Evolutionary conservation across 495 filamentous ascomycete species (phyloP).

Genomic region (Lasiosphaeria miniovina): DNA sequence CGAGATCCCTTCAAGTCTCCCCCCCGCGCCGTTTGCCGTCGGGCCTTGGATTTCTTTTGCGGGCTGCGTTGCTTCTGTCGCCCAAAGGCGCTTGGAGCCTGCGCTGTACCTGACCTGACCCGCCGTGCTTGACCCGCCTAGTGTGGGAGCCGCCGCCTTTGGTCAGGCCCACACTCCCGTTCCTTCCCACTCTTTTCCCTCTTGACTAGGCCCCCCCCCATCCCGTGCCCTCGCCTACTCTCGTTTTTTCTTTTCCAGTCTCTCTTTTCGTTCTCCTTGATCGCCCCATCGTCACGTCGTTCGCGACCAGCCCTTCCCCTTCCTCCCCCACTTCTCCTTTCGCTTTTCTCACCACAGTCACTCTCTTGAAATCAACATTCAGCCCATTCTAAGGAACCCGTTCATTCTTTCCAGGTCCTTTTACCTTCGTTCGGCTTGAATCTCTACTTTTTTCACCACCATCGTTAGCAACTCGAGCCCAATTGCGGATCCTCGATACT

Average conservation of each 20-base stretch:
- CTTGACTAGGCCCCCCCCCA: constrained; percentile 25
- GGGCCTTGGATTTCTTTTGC: constrained; percentile 1
- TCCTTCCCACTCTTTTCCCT: constrained; percentile 30
- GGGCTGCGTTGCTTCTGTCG: not conserved
- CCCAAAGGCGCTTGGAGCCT: constrained; percentile 9
- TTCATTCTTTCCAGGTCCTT: constrained; percentile 41
- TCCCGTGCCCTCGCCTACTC: constrained; percentile 32
- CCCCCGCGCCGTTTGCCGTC: not conserved
- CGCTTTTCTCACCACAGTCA: constrained; percentile 42
- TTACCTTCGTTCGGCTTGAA: constrained; percentile 31
- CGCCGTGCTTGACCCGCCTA: constrained; percentile 20
- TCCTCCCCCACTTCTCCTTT: constrained; percentile 31
- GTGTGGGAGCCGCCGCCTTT: constrained; percentile 23
- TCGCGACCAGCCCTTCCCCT: constrained; percentile 29
- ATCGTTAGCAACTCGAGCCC: not conserved
- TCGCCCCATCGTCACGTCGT: constrained; percentile 33
- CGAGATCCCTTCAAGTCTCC: not conserved
- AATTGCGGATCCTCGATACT: constrained; percentile 10
- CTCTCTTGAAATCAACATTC: constrained; percentile 38
- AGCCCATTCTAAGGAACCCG: constrained; percentile 29
- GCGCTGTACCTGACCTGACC: too few species aligned
- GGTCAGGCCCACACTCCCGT: constrained; percentile 20
- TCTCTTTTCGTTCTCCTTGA: constrained; percentile 34
- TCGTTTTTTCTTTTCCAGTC: constrained; percentile 28
- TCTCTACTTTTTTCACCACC: constrained; percentile 10